Evolutionary conservation across 179 eudicot genomes (phyloP).

Genomic region (Pouteria campechiana): DNA sequence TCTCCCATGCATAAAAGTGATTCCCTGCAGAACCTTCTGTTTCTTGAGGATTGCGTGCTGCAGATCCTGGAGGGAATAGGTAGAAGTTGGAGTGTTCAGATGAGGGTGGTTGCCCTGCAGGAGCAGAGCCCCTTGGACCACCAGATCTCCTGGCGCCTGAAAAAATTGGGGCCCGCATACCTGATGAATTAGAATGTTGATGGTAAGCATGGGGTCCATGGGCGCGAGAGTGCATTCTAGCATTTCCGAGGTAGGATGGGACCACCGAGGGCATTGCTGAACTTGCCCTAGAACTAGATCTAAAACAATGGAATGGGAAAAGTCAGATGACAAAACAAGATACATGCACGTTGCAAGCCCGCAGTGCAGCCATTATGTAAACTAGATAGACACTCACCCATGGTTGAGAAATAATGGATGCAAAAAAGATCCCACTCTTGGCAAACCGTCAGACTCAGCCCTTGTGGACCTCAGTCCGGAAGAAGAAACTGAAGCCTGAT

Average conservation of each 20-base stretch:
- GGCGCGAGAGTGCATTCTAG: slow-evolving; percentile 70
- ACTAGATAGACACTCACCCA: slow-evolving; percentile 11
- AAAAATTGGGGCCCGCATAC: slow-evolving; percentile 33
- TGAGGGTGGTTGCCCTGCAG: slow-evolving; percentile 30
- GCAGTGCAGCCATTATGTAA: background rate
- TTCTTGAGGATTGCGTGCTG: slow-evolving; percentile 44
- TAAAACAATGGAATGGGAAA: slow-evolving; percentile 8
- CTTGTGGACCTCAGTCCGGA: slow-evolving; percentile 10
- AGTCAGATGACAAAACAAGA: background rate
- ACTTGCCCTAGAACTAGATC: slow-evolving; percentile 62
- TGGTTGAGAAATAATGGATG: slow-evolving; percentile 14
- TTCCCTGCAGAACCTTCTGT: slow-evolving; percentile 29
- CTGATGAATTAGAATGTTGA: slow-evolving; percentile 46
- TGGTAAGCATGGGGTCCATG: slow-evolving; percentile 90
- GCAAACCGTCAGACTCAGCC: slow-evolving; percentile 10
- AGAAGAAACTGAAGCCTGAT: slow-evolving; percentile 14
- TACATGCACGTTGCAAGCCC: background rate
- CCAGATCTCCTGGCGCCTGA: slow-evolving; percentile 47
- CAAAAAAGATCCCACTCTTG: slow-evolving; percentile 13
- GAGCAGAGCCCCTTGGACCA: slow-evolving; percentile 39
- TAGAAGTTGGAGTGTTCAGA: slow-evolving; percentile 58
- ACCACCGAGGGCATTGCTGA: slow-evolving; percentile 52
- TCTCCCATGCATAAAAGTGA: slow-evolving; percentile 51
- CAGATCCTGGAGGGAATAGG: slow-evolving; percentile 47
- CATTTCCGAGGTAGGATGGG: slow-evolving; percentile 79